A percentile compares a stretch with the other conserved stretches of the same genome.
Evolutionary conservation across 495 filamentous ascomycete species (phyloP).

Genomic region (Sabuloglossum arenarium): DNA sequence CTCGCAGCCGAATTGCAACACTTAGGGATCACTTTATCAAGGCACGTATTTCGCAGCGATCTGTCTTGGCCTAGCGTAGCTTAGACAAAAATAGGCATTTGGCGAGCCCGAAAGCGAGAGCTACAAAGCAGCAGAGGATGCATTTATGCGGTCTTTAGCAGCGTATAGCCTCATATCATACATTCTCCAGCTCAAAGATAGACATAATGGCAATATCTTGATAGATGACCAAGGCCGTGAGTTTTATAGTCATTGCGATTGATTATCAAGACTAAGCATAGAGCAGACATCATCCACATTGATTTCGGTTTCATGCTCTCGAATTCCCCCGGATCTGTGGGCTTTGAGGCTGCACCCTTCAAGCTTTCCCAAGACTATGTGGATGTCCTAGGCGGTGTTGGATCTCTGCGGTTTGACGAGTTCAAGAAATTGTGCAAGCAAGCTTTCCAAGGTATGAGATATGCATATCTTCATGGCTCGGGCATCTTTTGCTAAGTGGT

Average conservation of each 20-base stretch:
- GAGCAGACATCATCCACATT: conserved; percentile 49
- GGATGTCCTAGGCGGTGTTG: conserved; percentile 47
- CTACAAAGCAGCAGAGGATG: conserved; percentile 41
- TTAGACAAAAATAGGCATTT: conserved; percentile 26
- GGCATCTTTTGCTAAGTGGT: conserved; percentile 3
- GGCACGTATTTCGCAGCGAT: neutral
- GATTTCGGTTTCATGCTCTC: conserved; percentile 72
- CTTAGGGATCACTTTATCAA: conserved; percentile 58
- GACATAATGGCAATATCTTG: conserved; percentile 64
- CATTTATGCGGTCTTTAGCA: conserved; percentile 47
- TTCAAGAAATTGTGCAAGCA: conserved; percentile 53
- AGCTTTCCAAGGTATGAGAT: conserved; percentile 41
- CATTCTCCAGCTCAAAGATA: conserved; percentile 54
- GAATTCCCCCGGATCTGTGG: conserved; percentile 54
- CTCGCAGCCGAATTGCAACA: conserved; percentile 43
- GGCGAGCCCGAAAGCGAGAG: conserved; percentile 37
- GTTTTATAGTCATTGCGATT: conserved; percentile 3
- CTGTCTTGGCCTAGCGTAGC: neutral
- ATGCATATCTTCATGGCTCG: neutral
- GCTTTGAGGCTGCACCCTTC: conserved; percentile 62
- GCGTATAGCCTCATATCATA: conserved; percentile 62
- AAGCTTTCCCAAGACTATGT: conserved; percentile 63
- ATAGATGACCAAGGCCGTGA: conserved; percentile 50
- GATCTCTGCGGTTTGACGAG: conserved; percentile 36
- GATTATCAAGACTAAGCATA: neutral